Base-by-base conservation (phyloP, 192 early-diverging fungal genomes). In the Dissophora ornata region DNA sequence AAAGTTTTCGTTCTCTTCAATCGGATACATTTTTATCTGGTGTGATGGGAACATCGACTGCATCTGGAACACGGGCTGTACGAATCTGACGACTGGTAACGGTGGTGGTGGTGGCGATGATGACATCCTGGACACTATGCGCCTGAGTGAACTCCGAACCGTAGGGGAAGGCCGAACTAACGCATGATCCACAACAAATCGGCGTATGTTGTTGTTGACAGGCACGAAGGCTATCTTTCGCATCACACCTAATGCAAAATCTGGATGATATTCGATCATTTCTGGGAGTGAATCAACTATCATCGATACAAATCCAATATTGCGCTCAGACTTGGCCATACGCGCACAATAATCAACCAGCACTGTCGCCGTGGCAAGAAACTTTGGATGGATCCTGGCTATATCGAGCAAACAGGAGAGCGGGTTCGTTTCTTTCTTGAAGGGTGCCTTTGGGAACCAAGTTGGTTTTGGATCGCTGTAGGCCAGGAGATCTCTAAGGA, bases 311-410 rank as follows among this genome's bases (percentile, higher is more conserved):
- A 25, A 51, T 46, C 22, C 21, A 3, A 49, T 48, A 18, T 40
- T 22, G 3, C 36, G 21, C 13, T 49, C 21, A 16, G 1, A 10
- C 16, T 26, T 50, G 60, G 60, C 60, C 28, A 16, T 32, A 5
- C 25, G 29, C 1, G 36, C 21, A 34, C 47, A 38, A n/a, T 62
- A 51, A 8, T 62, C 60, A 13, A 49, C 22, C 19, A 62, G 15
- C 10, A 36, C n/a, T n/a, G 7, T 21, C 1, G 32, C 59, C 30
- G 50, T 8, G 2, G 46, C 29, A 16, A 62, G 4, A 3, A n/a
- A 13, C 8, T 34, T 10, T 2, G 28, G 10, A 5, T 24, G 8
- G 1, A 12, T 40, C 22, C 22, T 38, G 21, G 46, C 59, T 1
- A 16, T 8, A 19, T 34, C 33, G 29, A 48, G 16, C 7, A 62